Evolutionary conservation across 306 rosid species (phyloP).

Genomic region (Vachellia collinsii): DNA sequence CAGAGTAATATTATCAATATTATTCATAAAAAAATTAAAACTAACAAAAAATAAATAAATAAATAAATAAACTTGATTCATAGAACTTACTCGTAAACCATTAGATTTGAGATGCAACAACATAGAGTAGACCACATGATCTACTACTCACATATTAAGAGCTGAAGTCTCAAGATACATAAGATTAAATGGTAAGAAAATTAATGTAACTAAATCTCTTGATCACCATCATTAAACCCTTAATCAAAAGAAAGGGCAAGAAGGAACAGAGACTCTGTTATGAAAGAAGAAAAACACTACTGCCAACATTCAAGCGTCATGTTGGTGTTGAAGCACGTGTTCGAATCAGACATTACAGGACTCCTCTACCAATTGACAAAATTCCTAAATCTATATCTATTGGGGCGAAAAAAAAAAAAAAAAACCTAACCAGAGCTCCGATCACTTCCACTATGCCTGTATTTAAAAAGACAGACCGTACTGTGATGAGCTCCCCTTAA

Average conservation of each 20-base stretch:
- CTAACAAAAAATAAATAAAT: no score
- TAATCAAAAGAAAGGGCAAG: neutral
- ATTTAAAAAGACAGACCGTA: neutral
- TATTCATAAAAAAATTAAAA: no score
- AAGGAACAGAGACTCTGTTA: neutral
- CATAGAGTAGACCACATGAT: neutral
- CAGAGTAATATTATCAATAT: no score
- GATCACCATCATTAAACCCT: neutral
- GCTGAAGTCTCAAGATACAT: neutral
- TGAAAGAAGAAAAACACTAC: neutral
- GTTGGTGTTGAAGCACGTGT: no score
- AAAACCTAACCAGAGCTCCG: neutral
- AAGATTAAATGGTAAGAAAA: neutral
- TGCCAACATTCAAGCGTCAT: neutral
- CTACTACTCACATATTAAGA: neutral
- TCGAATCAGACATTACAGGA: no score
- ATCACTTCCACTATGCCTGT: neutral
- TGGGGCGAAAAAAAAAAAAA: neutral
- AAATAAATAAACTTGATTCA: no score
- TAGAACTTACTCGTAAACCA: neutral
- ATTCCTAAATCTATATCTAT: neutral
- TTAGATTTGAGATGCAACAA: no score
- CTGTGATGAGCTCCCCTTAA: no score
- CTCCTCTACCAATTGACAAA: neutral
- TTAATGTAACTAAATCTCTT: neutral